Evolutionary conservation across 2,329 filamentous ascomycete species (phyloP), one percentile per base, ranked within the genome.

Genomic region (Fusarium anthophilum): DNA sequence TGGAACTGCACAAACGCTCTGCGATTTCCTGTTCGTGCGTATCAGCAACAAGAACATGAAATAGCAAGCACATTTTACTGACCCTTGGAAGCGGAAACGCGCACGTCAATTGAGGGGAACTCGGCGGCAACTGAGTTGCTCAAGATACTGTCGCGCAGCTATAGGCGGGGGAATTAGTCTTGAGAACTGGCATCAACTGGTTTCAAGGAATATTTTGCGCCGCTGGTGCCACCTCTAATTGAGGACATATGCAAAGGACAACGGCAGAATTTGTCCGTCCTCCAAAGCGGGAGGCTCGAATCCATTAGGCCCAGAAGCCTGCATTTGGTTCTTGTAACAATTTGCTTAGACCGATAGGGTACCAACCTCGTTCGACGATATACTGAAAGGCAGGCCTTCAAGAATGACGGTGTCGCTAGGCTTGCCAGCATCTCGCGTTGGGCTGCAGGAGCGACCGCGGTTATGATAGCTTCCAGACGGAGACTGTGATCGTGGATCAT

Each of bases 401-500:
- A 90, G 81, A 60, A 90, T 88, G 58, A 90, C 82, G 39, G 86
- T 88, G 70, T 87, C 84, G 72, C 83, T 87, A 38, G 86, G 86
- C 65, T 76, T 78, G 55, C 84, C 84, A 35, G 83, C 82, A 53
- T 84, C 82, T 55, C 79, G 80, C 39, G 72, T 79, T 39, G 79
- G 83, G 64, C 81, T 84, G 32, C 74, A 78, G 35, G 82, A 84
- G 15, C 79, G 78, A 64, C 81, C 82, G 45, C 80, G 74, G 59
- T 79, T 80, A 44, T 76, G 71, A 43, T 76, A 71, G 30, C 77
- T 74, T 53, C 70, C 69, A 35, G 78, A 76, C 6, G 76, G 79
- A 13, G 81, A 81, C 41, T 75, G 74, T 10, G 79, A 79, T 54
- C 70, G 64, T 13, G 54, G 35, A 45, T 69, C 65, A 26, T 75